Base-by-base conservation (phyloP, 108 stramenopile genomes). In the Skeletonema potamos region DNA sequence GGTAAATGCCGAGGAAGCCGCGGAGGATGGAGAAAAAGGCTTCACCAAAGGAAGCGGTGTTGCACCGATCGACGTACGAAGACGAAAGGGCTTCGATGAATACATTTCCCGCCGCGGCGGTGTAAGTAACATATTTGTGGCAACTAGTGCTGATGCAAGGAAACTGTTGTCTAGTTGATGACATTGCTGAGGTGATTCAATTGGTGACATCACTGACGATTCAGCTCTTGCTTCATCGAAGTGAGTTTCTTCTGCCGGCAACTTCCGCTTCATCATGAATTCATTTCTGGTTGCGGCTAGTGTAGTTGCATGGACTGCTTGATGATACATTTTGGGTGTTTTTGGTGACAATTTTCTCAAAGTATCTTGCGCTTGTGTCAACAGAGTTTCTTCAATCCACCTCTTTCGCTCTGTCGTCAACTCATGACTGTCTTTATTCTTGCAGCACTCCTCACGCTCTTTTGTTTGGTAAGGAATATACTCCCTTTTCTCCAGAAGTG, bases 31-130 rank as follows among this genome's bases (percentile, higher is more conserved):
- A 18, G 48, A 51, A 51, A 51, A 41, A n/a, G 39, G 39, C 15
- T 15, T 41, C 39, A 15, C 15, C 15, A 41, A 51, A 20, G 48
- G 48, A 51, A 8, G 48, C 10, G 58, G 32, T 10, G 58, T 30
- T 12, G 58, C 58, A 34, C 58, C 58, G 10, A 59, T 59, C 11
- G 58, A 59, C 36, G 18, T 34, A 59, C 33, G 33, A 59, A 8
- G 18, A 20, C 29, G 33, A 30, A n/a, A 18, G 10, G 33, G 30
- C 18, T 34, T 59, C 27, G 58, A 59, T 59, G 58, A 59, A 34
- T 51, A 51, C n/a, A 6, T 59, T 59, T 30, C 36, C 58, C 58
- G 58, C 13, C 58, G 18, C 18, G 58, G 58, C 9, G 32, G 58
- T 7, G 58, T 34, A 1, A 34, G 58, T 10, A 59, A 20, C 33